Percentiles rank a stretch among this genome's conserved stretches.
Conservation (phyloP, 2,329 filamentous ascomycete species). For the Fusarium sp. region DNA sequence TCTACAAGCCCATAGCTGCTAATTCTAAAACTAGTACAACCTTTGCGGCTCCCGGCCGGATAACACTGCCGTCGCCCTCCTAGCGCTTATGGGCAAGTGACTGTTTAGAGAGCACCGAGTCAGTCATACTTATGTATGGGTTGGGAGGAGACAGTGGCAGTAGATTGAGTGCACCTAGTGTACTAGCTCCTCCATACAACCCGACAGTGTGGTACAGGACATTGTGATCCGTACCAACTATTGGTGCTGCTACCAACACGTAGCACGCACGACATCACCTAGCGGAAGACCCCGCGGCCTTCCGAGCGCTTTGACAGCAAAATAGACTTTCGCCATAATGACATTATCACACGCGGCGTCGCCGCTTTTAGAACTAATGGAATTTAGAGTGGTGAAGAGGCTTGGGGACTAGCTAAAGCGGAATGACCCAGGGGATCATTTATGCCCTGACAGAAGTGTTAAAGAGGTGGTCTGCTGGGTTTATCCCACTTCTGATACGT, state of each 20-base stretch:
- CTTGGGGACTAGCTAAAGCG: not conserved
- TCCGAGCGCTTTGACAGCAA: not conserved
- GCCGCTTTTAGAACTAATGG: not conserved
- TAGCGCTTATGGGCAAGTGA: not conserved
- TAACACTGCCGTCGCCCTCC: not conserved
- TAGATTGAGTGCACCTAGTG: too few species aligned
- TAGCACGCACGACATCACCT: not conserved
- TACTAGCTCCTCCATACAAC: not conserved
- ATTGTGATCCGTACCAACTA: not conserved
- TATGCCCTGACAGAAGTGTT: not conserved
- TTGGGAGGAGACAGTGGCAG: not conserved
- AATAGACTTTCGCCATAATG: not conserved
- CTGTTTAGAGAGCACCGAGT: too few species aligned
- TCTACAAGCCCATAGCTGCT: not conserved
- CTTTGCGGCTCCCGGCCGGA: not conserved
- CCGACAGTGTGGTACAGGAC: not conserved
- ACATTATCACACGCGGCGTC: not conserved
- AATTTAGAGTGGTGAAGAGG: not conserved
- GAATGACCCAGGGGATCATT: not conserved
- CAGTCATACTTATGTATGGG: not conserved
- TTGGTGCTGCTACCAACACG: too few species aligned
- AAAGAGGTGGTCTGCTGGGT: not conserved
- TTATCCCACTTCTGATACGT: not conserved
- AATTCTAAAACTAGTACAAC: not conserved
- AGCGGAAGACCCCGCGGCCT: not conserved